These are phyloP conservation scores for Lactarius sanguifluus DNA, from an alignment of 768 basidiomycete species.

Conservation along the genomic window DNA sequence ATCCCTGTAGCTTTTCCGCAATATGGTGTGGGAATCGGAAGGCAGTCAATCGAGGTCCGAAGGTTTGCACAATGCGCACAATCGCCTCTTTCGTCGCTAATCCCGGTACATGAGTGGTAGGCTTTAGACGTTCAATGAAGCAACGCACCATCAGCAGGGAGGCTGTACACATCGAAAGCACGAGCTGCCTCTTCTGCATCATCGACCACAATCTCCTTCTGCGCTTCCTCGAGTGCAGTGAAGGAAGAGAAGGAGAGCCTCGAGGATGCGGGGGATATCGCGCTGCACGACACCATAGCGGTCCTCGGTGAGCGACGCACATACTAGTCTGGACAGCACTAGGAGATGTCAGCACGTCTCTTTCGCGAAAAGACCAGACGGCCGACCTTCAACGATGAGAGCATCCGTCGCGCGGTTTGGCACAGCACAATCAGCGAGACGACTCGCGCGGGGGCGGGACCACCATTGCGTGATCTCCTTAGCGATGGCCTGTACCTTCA, in stretches of 20 bases:
- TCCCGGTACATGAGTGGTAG: conserved; percentile 9
- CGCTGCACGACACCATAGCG: conserved; percentile 80
- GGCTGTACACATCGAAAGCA: conserved; percentile 53
- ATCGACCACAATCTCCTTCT: conserved; percentile 47
- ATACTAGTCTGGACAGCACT: conserved; percentile 69
- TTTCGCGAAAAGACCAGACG: not conserved
- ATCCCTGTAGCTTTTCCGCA: conserved; percentile 66
- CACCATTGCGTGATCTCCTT: conserved; percentile 50
- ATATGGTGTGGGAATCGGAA: conserved; percentile 76
- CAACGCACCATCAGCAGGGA: conserved; percentile 58
- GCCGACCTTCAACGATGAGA: conserved; percentile 58
- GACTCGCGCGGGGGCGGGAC: conserved; percentile 53
- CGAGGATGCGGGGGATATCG: conserved; percentile 79
- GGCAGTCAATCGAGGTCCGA: conserved; percentile 69
- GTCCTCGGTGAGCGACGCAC: conserved; percentile 77
- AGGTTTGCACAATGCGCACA: conserved; percentile 64
- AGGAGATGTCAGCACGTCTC: conserved; percentile 9
- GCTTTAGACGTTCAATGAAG: not conserved
- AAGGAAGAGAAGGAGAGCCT: conserved; percentile 70
- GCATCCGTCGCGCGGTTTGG: conserved; percentile 64
- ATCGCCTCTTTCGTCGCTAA: conserved; percentile 67
- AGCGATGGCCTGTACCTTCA: conserved; percentile 33
- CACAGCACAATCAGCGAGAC: conserved; percentile 52
- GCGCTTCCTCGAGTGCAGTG: conserved; percentile 64
- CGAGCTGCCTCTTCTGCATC: conserved; percentile 52